These are phyloP conservation scores for Gypsophila paniculata DNA, from an alignment of 179 eudicot species.

Conservation along the genomic window DNA sequence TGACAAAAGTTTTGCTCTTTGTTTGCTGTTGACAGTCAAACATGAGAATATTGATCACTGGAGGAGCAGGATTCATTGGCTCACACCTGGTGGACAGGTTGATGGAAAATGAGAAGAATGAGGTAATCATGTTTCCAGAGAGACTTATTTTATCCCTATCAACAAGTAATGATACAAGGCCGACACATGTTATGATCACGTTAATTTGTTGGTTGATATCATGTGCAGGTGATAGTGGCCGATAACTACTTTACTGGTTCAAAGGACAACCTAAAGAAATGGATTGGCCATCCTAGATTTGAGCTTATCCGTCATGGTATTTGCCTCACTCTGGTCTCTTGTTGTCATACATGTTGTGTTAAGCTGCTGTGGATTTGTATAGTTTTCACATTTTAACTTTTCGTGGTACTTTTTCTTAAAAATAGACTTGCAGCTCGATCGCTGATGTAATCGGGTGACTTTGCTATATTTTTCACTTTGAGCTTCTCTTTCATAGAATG, in stretches of 20 bases:
- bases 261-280: constrained; percentile 73
- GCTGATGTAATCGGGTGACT: neutral
- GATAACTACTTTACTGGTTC: constrained; percentile 89
- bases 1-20: constrained; percentile 19
- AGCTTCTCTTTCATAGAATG: neutral
- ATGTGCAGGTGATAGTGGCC: constrained; percentile 65
- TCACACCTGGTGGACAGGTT: constrained; percentile 85
- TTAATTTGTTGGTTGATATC: neutral
- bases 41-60: constrained; percentile 93
- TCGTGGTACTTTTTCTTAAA: neutral
- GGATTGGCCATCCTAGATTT: constrained; percentile 95
- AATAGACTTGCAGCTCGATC: neutral
- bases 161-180: neutral
- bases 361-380: neutral
- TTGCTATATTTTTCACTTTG: neutral
- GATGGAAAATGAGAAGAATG: constrained; percentile 93
- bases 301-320: constrained; percentile 96
- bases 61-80: constrained; percentile 99
- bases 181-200: neutral
- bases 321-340: constrained; percentile 2
- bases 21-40: constrained; percentile 60
- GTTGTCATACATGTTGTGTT: neutral
- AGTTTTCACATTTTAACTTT: neutral
- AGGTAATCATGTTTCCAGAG: constrained; percentile 40
- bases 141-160: neutral